Base-by-base conservation (phyloP, 73 alveolate species). In the Uronychia binucleata region DNA sequence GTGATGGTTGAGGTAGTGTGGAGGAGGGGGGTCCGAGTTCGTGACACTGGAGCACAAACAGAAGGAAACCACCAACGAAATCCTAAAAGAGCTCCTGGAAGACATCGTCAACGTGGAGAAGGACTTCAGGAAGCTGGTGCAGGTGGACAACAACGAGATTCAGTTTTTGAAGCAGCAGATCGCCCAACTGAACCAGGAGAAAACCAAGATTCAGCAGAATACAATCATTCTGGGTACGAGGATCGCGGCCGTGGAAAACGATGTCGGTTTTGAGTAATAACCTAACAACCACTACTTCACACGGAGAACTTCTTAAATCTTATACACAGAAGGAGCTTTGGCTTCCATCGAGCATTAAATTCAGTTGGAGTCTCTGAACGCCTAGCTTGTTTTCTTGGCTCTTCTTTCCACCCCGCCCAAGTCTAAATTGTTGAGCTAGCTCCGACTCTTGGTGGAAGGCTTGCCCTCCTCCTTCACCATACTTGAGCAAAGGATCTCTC, bases 241-340 rank as follows among this genome's bases (percentile, higher is more conserved):
- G 79, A 88, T 92, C 32, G 59, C 87, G n/a, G 88, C 77, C 28
- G 86, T 87, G 25, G 97, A 92, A 79, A 84, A 83, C 27, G 92
- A 89, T 26, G 91, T 92, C 0, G 97, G 97, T 27, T 88, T 88
- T 60, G 97, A 92, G 75, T 88, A 81, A 88, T n/a, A n/a, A n/a
- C n/a, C n/a, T n/a, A n/a, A n/a, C n/a, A n/a, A n/a, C n/a, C n/a
- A n/a, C n/a, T n/a, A n/a, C n/a, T n/a, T n/a, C n/a, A n/a, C n/a
- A n/a, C n/a, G n/a, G n/a, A n/a, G n/a, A n/a, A n/a, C n/a, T n/a
- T n/a, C n/a, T n/a, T n/a, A n/a, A n/a, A n/a, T n/a, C n/a, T n/a
- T n/a, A n/a, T n/a, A n/a, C n/a, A n/a, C n/a, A n/a, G n/a, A n/a
- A n/a, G n/a, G n/a, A n/a, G n/a, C n/a, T n/a, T n/a, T n/a, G n/a